Evolutionary conservation across 495 filamentous ascomycete species (phyloP), one percentile per base, ranked within the genome.

Genomic region (Neurospora tetraspora): DNA sequence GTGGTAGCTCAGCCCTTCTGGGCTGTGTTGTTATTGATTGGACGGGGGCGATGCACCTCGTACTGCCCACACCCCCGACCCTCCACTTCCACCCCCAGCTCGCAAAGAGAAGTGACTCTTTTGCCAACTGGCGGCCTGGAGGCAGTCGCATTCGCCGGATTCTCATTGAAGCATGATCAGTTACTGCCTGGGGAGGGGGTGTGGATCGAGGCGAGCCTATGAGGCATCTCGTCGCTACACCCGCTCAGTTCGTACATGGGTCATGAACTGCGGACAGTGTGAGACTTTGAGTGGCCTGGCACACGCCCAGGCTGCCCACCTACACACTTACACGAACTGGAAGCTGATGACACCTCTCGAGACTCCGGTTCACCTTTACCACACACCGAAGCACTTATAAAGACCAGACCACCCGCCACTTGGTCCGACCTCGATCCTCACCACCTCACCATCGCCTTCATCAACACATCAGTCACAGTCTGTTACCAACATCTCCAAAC

Each of bases 1-100:
- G 53, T 36, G 53, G 27, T 34, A 74, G 70, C 75, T 77, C 75
- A 77, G 75, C 75, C 75, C 70, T 73, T 39, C 38, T 18, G 27
- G 69, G 43, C 71, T 53, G 71, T 69, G 73, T 12, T 27, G 53
- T 34, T 65, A 18, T 34, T 27, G 53, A 65, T 65, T 65, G 53
- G 53, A 18, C 14, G 6, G 12, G 14, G 53, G 23, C 27, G 53
- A 31, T 65, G 53, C 53, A 31, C 14, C 12, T 31, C 27, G 53
- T 65, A 36, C 53, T 65, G 14, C 27, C 8, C 53, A 65, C 53
- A 65, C 53, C 27, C 47, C 53, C 53, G 12, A 61, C 12, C 53
- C 53, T 31, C 53, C 12, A 31, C 23, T 27, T 61, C 53, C 53
- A 16, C 23, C 20, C 23, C 53, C 27, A 27, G 27, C 18, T 65